Evolutionary conservation across 192 early-diverging fungal genomes (phyloP).

Genomic region (Podila epicladia): DNA sequence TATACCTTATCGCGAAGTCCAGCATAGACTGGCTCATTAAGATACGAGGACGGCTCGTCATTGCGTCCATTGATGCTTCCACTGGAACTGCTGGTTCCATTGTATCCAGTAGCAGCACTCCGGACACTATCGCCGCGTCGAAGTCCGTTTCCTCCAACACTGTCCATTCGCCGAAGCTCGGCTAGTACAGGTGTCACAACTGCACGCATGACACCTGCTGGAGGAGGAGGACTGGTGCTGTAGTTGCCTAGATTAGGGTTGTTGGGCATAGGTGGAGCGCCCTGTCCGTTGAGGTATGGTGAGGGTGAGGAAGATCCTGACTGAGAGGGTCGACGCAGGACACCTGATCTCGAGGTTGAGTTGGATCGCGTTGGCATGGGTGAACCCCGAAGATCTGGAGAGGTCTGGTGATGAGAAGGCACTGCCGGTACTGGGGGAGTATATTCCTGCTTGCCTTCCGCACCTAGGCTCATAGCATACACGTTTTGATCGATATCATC

Average conservation of each 20-base stretch:
- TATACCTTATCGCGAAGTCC: conserved; percentile 36
- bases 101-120: conserved; percentile 18
- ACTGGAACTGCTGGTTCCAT: not conserved
- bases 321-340: conserved; percentile 16
- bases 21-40: conserved; percentile 29
- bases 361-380: conserved; percentile 16
- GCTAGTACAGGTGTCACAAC: conserved; percentile 8
- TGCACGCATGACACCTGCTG: not conserved
- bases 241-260: not conserved
- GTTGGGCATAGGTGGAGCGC: conserved; percentile 12
- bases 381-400: not conserved
- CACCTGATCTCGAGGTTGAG: conserved; percentile 8
- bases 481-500: conserved; percentile 43
- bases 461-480: conserved; percentile 14
- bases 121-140: conserved; percentile 29
- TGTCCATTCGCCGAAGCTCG: conserved; percentile 24
- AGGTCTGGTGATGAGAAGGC: not conserved
- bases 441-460: conserved; percentile 3
- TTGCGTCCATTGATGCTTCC: not conserved
- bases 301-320: conserved; percentile 1
- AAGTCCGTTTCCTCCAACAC: conserved; percentile 12
- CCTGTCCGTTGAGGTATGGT: not conserved
- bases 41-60: conserved; percentile 13
- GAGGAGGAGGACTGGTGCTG: conserved; percentile 7
- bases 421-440: not conserved